Evolutionary conservation across 257 asterid species (phyloP).

Genomic region (Hygrophila difformis): DNA sequence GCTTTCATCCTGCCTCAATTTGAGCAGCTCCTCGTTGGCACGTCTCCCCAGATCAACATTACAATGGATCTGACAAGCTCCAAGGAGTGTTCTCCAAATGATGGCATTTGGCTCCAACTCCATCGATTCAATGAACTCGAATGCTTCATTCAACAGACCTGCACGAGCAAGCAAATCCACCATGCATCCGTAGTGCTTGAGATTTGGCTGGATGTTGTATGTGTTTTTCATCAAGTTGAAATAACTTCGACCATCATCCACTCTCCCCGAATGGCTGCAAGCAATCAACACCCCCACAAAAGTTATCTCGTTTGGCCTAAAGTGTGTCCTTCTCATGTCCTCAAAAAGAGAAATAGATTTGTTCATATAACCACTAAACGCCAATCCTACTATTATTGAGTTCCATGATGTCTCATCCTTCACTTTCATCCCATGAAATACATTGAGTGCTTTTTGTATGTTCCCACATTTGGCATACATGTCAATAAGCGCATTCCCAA

Average conservation of each 20-base stretch:
- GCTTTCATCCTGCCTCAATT: conserved; percentile 40
- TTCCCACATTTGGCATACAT: conserved; percentile 73
- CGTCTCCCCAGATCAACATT: conserved; percentile 58
- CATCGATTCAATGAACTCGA: conserved; percentile 44
- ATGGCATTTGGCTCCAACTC: conserved; percentile 56
- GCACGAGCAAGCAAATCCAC: conserved; percentile 70
- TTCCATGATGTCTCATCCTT: conserved; percentile 61
- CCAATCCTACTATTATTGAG: conserved; percentile 48
- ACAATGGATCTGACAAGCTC: conserved; percentile 60
- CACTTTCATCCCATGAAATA: conserved; percentile 42
- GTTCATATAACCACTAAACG: conserved; percentile 44
- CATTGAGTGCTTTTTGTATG: conserved; percentile 43
- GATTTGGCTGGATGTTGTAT: conserved; percentile 40
- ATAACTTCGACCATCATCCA: conserved; percentile 42
- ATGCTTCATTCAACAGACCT: conserved; percentile 55
- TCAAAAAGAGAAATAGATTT: conserved; percentile 49
- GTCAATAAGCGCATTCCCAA: conserved; percentile 63
- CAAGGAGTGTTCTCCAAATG: conserved; percentile 69
- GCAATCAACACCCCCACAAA: conserved; percentile 53
- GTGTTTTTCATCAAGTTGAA: conserved; percentile 37
- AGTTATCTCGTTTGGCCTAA: conserved; percentile 49
- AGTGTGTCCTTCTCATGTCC: conserved; percentile 48
- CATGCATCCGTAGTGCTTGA: conserved; percentile 67
- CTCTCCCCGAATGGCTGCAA: conserved; percentile 63
- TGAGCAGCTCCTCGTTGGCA: conserved; percentile 42